A percentile compares a stretch with the other conserved stretches of the same genome.
Evolutionary conservation across 2,329 filamentous ascomycete species (phyloP).

Genomic region (Aspergillus sp.): DNA sequence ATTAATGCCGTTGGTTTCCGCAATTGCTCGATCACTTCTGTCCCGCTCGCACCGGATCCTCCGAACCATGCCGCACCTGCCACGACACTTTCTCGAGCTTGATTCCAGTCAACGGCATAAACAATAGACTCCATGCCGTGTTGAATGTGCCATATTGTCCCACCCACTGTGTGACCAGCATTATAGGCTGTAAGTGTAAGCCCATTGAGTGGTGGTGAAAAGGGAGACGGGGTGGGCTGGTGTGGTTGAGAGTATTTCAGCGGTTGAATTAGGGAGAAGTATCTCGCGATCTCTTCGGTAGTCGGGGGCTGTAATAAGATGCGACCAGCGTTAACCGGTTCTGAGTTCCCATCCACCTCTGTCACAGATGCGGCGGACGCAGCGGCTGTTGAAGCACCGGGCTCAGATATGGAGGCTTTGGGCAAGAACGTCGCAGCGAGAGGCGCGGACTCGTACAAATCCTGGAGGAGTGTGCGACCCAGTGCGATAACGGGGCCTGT

Average conservation of each 20-base stretch:
- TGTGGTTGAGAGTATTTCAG: conserved; percentile 97
- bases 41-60: conserved; percentile 73
- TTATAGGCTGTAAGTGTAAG: conserved; percentile 96
- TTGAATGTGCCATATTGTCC: conserved; percentile 98
- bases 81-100: conserved; percentile 92
- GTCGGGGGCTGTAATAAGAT: conserved; percentile 71
- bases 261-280: conserved; percentile 86
- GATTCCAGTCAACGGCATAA: conserved; percentile 97
- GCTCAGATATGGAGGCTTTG: conserved; percentile 63
- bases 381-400: conserved; percentile 50
- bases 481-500: conserved; percentile 91
- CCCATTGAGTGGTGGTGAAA: conserved; percentile 84
- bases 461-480: conserved; percentile 84
- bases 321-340: conserved; percentile 29
- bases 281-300: conserved; percentile 83
- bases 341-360: conserved; percentile 31
- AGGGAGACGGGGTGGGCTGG: conserved; percentile 81
- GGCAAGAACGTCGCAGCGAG: conserved; percentile 84
- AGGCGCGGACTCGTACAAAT: conserved; percentile 86
- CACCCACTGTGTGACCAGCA: conserved; percentile 90
- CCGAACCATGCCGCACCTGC: conserved; percentile 92
- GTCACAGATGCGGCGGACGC: conserved; percentile 31
- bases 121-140: conserved; percentile 96
- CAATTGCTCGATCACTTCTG: conserved; percentile 89
- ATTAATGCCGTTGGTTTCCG: conserved; percentile 91